These are phyloP conservation scores for Hypoxylon lenormandii DNA, from an alignment of 495 filamentous ascomycete species.

Conservation along the genomic window DNA sequence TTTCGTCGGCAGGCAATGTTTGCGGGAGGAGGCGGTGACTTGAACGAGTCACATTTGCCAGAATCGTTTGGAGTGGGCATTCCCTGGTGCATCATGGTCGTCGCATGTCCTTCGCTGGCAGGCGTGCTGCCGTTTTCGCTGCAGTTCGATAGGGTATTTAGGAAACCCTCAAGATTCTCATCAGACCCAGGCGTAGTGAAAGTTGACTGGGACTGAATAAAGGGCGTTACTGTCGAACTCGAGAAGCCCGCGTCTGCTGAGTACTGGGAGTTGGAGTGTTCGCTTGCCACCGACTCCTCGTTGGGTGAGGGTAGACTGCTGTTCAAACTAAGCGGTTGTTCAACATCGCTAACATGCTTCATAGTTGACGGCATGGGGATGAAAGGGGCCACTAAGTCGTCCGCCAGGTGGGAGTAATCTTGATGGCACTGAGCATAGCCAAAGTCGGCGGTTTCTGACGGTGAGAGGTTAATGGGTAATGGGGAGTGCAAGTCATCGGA, in stretches of 20 bases:
- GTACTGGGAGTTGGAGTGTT: constrained; percentile 19
- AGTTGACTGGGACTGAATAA: constrained; percentile 22
- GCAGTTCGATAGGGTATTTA: background rate
- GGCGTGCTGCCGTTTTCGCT: constrained; percentile 9
- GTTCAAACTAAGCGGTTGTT: constrained; percentile 1
- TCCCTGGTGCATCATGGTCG: constrained; percentile 27
- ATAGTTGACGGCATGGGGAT: background rate
- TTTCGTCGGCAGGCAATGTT: constrained; percentile 64
- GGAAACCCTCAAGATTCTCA: constrained; percentile 18
- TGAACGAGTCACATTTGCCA: constrained; percentile 47
- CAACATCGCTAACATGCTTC: background rate
- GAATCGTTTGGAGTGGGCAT: constrained; percentile 46
- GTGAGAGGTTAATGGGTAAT: constrained; percentile 17
- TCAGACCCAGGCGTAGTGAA: constrained; percentile 15
- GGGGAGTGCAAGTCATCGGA: constrained; percentile 25
- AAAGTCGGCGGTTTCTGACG: constrained; percentile 1
- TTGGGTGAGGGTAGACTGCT: constrained; percentile 25
- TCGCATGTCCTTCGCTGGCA: constrained; percentile 18
- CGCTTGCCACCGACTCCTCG: constrained; percentile 13
- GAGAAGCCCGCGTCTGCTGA: constrained; percentile 25
- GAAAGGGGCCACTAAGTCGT: constrained; percentile 10
- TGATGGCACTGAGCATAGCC: constrained; percentile 4
- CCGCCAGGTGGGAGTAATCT: constrained; percentile 12
- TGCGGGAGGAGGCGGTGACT: constrained; percentile 60
- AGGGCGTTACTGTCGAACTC: constrained; percentile 21